Conservation (phyloP, 805 yeast genomes). For the Pichia nakasei region DNA sequence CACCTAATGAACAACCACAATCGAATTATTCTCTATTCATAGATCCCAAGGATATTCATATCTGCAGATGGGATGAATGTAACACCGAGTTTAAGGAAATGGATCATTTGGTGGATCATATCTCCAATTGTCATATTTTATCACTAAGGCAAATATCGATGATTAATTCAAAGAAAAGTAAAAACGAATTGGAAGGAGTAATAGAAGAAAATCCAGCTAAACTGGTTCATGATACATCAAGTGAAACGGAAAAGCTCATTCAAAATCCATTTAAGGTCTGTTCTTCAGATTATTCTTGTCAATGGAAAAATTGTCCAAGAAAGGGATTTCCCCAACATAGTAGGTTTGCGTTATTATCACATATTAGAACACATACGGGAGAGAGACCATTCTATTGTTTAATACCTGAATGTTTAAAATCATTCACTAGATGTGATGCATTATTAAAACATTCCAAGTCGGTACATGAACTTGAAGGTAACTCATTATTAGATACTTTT, state of each 20-base stretch:
- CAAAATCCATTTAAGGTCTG: neutral
- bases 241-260: too few relatives aligned
- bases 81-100: conserved; percentile 21
- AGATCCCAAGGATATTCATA: conserved; percentile 2
- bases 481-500: conserved; percentile 15
- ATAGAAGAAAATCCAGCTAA: too few relatives aligned
- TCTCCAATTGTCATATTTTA: conserved; percentile 30
- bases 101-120: conserved; percentile 33
- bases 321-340: conserved; percentile 45
- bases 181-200: too few relatives aligned
- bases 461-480: conserved; percentile 43
- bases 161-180: neutral
- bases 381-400: conserved; percentile 59
- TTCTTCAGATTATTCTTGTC: conserved; percentile 37
- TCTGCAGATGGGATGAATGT: conserved; percentile 35
- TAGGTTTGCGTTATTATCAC: conserved; percentile 51
- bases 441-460: conserved; percentile 55
- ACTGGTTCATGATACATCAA: too few relatives aligned
- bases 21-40: neutral
- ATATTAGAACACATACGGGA: conserved; percentile 57
- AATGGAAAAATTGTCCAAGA: conserved; percentile 52
- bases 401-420: conserved; percentile 56
- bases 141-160: conserved; percentile 2
- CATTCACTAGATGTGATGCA: conserved; percentile 52
- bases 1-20: neutral